Base-by-base conservation (phyloP, 257 asterid species). In the Nicotiana noctiflora region DNA sequence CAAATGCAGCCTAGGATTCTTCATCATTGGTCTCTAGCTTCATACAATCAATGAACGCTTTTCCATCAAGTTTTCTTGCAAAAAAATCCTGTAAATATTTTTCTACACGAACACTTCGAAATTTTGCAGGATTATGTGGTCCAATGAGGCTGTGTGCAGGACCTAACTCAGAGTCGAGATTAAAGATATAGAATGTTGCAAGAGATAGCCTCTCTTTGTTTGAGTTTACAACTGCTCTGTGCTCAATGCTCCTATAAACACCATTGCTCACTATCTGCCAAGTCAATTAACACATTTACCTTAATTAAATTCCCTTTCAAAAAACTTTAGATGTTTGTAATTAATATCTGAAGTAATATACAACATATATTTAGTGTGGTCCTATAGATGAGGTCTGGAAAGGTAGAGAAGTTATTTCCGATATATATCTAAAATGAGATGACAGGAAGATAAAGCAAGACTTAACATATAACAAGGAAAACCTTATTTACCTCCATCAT, bases 181-280 rank as follows among this genome's bases (percentile, higher is more conserved):
- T 90, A 53, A 85, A 70, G 88, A 86, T 67, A 60, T 86, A 81
- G 83, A 89, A 91, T 63, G 90, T 87, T n/a, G 92, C 93, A 34
- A 91, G 63, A 0, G 94, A 91, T 14, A 90, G 82, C 83, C 96
- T 85, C 77, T 86, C 91, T 9, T 81, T 76, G 37, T 44, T 80
- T 6, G 88, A 31, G 81, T 88, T 90, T 37, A 90, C 96, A 2
- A 70, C 72, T 51, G 92, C 91, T 83, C 91, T 75, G 44, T 91
- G 96, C 82, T 89, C 92, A 37, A 88, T 82, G 83, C 92, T 88
- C 37, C 77, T 77, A 40, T 90, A 88, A 17, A 77, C 84, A 0
- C 95, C 91, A 46, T 89, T 91, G 62, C 86, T 91, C 80, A 91
- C 46, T 63, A 89, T 88, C 92, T 89, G 83, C 83, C 65, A 65